Evolutionary conservation across 331 rosid species (phyloP).

Genomic region (Acacia concinna): DNA sequence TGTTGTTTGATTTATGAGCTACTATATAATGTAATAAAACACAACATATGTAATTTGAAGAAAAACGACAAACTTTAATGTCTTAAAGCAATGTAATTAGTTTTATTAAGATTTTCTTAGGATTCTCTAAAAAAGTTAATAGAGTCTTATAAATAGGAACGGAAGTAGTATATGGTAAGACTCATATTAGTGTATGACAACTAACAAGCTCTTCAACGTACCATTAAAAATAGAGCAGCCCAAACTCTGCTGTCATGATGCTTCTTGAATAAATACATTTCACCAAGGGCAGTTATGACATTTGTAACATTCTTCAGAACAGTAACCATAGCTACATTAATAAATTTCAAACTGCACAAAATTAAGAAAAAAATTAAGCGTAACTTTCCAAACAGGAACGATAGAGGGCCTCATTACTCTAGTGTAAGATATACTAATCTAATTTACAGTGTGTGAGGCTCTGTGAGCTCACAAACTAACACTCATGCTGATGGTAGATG

Average conservation of each 20-base stretch:
- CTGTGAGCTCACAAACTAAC: background rate
- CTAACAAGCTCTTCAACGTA: conserved; percentile 41
- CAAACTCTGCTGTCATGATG: conserved; percentile 88
- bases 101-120: no score
- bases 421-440: background rate
- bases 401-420: background rate
- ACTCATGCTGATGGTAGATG: background rate
- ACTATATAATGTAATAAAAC: no score
- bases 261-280: conserved; percentile 91
- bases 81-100: no score
- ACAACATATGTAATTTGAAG: no score
- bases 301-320: conserved; percentile 97
- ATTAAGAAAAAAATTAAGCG: conserved; percentile 28
- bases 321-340: conserved; percentile 97
- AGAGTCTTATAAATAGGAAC: no score
- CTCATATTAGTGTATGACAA: conserved; percentile 23
- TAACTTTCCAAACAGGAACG: conserved; percentile 15
- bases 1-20: no score
- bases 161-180: no score
- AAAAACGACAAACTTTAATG: no score
- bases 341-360: conserved; percentile 87
- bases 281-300: conserved; percentile 96
- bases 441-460: background rate
- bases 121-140: no score
- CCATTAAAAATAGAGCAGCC: conserved; percentile 97